phyloP scores from a whole-genome alignment of 495 filamentous ascomycete species.

The Talaromyces thailandensis region DNA sequence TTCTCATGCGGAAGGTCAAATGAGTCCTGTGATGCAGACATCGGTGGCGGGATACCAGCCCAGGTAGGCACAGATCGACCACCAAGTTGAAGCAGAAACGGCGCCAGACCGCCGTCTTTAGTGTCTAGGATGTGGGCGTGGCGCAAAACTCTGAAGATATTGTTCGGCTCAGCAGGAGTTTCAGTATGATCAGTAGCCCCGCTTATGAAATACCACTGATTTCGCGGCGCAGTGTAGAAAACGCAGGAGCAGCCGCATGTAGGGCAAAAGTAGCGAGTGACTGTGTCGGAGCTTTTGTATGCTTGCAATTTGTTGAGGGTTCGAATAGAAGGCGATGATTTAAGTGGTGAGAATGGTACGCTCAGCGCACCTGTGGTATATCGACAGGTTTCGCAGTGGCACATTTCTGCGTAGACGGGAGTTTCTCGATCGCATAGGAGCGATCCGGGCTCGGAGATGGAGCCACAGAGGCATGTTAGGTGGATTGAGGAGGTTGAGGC shows the following conservation, averaged over 20 bases:
- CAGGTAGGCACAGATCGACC: neutral
- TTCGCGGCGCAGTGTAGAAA: neutral
- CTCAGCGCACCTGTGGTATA: neutral
- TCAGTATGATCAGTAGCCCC: neutral
- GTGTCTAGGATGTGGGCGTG: neutral
- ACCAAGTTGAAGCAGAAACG: constrained; percentile 1
- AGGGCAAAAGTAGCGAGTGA: neutral
- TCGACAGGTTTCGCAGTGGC: neutral
- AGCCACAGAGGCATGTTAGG: constrained; percentile 1
- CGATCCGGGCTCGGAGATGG: neutral
- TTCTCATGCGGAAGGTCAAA: neutral
- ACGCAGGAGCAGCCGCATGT: neutral
- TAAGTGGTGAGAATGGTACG: neutral
- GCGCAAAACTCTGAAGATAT: neutral
- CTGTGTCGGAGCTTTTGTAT: neutral
- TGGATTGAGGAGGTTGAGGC: neutral
- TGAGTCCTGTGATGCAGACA: neutral
- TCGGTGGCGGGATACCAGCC: neutral
- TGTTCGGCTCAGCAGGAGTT: neutral
- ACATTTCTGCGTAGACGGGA: neutral
- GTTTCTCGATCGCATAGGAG: neutral
- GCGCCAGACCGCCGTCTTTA: neutral
- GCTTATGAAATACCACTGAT: constrained; percentile 3
- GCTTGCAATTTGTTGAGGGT: neutral
- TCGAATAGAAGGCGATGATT: neutral